These are phyloP conservation scores for Tetrahymena thermophila DNA, from an alignment of 73 alveolate species.

Conservation along the genomic window DNA sequence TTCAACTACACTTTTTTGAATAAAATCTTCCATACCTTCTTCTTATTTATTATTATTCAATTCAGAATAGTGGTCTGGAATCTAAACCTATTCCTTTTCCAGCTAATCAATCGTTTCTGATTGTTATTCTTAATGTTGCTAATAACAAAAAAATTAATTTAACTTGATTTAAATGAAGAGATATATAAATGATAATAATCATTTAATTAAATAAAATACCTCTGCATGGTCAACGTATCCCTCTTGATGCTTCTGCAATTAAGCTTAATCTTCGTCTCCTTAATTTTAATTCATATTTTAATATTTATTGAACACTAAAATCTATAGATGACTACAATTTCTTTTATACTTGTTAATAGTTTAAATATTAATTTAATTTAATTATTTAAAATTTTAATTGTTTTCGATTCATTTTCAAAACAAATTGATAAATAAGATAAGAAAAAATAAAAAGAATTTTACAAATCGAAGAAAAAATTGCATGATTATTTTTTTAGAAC, in stretches of 20 bases:
- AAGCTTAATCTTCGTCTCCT: background rate
- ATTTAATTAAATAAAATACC: background rate
- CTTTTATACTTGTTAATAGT: background rate
- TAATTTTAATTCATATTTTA: background rate
- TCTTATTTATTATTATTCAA: background rate
- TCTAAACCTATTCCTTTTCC: too few relatives aligned
- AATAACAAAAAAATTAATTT: too few relatives aligned
- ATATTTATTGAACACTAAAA: background rate
- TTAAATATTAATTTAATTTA: too few relatives aligned
- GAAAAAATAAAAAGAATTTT: background rate
- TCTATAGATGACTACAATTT: background rate
- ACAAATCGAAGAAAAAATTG: background rate
- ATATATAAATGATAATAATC: background rate
- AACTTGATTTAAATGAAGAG: too few relatives aligned
- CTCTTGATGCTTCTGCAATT: background rate
- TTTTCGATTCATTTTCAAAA: background rate
- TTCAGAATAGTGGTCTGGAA: background rate
- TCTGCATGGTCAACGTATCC: background rate
- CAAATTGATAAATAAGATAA: background rate
- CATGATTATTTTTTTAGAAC: too few relatives aligned
- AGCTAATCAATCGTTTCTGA: background rate
- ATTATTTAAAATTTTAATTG: too few relatives aligned
- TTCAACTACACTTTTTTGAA: background rate
- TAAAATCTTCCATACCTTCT: background rate
- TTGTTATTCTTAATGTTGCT: background rate